Evolutionary conservation across 805 yeast genomes (phyloP).

Genomic region (Nakazawaea peltata): DNA sequence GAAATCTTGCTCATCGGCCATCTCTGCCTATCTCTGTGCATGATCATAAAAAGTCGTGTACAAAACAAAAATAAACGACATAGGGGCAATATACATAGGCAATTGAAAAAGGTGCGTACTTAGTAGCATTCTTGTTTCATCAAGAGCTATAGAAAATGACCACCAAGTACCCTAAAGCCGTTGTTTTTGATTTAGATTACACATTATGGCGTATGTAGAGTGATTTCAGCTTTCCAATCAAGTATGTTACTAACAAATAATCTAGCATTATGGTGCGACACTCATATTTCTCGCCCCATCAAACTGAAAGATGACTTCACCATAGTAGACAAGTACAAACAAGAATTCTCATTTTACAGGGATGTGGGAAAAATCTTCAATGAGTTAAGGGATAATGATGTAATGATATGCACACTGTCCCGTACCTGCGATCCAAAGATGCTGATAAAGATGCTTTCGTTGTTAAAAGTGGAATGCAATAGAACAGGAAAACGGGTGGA

Average conservation of each 20-base stretch:
- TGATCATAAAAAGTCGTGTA: no score
- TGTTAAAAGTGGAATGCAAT: conserved; percentile 45
- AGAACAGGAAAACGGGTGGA: conserved; percentile 22
- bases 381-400: conserved; percentile 39
- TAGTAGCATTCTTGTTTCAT: no score
- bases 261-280: conserved; percentile 66
- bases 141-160: neutral
- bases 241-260: neutral
- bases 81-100: no score
- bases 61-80: no score
- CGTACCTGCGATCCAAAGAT: conserved; percentile 73
- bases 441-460: conserved; percentile 55
- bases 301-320: conserved; percentile 24
- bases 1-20: no score
- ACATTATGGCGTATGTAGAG: conserved; percentile 61
- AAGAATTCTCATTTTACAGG: conserved; percentile 45
- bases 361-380: conserved; percentile 62
- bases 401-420: conserved; percentile 62
- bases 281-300: conserved; percentile 55
- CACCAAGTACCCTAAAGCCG: conserved; percentile 35
- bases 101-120: neutral
- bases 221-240: neutral
- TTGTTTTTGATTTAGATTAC: conserved; percentile 70
- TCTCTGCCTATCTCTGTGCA: no score
- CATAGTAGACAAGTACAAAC: conserved; percentile 48